Evolutionary conservation across 495 filamentous ascomycete genomes (phyloP).

Genomic region (Aspergillus nanangensis): DNA sequence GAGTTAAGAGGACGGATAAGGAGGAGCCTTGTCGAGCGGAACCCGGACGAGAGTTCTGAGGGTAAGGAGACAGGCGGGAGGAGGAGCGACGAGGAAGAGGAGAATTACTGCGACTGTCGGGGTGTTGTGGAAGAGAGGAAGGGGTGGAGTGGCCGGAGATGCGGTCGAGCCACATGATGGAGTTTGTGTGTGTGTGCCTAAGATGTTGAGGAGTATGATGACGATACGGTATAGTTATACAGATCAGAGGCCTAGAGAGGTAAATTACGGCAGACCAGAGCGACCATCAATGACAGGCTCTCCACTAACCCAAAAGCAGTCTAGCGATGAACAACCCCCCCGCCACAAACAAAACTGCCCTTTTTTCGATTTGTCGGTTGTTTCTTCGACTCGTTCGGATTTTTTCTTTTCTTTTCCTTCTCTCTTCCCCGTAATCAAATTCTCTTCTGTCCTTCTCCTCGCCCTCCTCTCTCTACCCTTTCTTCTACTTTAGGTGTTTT

Average conservation of each 20-base stretch:
- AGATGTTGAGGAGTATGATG: too few species aligned
- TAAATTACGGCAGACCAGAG: background rate
- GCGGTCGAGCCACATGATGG: conserved; percentile 82
- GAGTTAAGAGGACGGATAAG: conserved; percentile 58
- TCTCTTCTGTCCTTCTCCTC: conserved; percentile 11
- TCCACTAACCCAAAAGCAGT: conserved; percentile 26
- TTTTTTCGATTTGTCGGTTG: conserved; percentile 29
- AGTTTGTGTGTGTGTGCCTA: too few species aligned
- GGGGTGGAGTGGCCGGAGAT: conserved; percentile 69
- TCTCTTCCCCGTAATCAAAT: conserved; percentile 18
- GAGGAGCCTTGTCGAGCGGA: conserved; percentile 59
- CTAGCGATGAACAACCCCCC: conserved; percentile 33
- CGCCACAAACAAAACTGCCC: conserved; percentile 34
- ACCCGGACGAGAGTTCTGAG: conserved; percentile 52
- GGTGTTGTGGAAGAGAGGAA: conserved; percentile 55
- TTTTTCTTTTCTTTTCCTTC: conserved; percentile 8
- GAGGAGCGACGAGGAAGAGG: conserved; percentile 64
- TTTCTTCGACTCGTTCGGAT: conserved; percentile 12
- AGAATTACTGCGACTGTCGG: conserved; percentile 62
- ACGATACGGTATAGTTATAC: too few species aligned
- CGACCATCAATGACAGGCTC: background rate
- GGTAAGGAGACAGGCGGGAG: conserved; percentile 30
- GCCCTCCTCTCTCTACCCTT: conserved; percentile 9
- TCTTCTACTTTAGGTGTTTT: background rate
- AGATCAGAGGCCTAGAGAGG: too few species aligned